Conservation (phyloP, 2,329 filamentous ascomycete genomes). For the Biscogniauxia sp. region DNA sequence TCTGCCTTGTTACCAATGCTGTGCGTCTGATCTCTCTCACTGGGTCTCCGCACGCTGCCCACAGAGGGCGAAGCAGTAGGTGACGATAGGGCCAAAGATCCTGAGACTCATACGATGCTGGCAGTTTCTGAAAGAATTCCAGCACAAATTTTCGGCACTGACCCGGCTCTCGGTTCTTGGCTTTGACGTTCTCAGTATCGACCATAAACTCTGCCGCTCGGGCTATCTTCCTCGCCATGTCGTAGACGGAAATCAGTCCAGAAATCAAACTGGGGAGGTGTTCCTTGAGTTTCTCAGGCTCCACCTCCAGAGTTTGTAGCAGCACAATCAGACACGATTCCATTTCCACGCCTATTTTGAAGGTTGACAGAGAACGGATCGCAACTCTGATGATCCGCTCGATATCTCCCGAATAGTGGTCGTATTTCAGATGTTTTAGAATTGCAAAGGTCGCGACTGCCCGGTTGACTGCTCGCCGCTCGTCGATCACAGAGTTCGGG, state of each 20-base stretch:
- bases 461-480: slow-evolving; percentile 37
- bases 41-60: slow-evolving; percentile 50
- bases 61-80: slow-evolving; percentile 46
- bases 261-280: slow-evolving; percentile 50
- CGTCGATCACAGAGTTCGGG: slow-evolving; percentile 27
- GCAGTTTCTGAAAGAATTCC: slow-evolving; percentile 47
- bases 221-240: slow-evolving; percentile 25
- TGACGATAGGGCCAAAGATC: slow-evolving; percentile 44
- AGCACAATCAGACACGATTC: slow-evolving; percentile 49
- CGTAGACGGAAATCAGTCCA: slow-evolving; percentile 40
- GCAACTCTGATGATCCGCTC: slow-evolving; percentile 47
- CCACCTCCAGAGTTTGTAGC: slow-evolving; percentile 44
- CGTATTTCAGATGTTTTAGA: slow-evolving; percentile 48
- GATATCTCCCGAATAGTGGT: slow-evolving; percentile 52
- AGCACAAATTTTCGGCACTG: slow-evolving; percentile 47
- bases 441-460: slow-evolving; percentile 48
- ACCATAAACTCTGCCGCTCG: slow-evolving; percentile 9
- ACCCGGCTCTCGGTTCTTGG: slow-evolving; percentile 16
- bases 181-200: slow-evolving; percentile 7
- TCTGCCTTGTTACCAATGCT: slow-evolving; percentile 47
- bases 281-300: slow-evolving; percentile 44
- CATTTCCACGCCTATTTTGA: slow-evolving; percentile 42
- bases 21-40: slow-evolving; percentile 51
- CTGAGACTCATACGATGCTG: slow-evolving; percentile 46
- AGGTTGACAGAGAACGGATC: slow-evolving; percentile 45